phyloP scores from a whole-genome alignment of 805 yeast species.

The Lipomyces sp. region DNA sequence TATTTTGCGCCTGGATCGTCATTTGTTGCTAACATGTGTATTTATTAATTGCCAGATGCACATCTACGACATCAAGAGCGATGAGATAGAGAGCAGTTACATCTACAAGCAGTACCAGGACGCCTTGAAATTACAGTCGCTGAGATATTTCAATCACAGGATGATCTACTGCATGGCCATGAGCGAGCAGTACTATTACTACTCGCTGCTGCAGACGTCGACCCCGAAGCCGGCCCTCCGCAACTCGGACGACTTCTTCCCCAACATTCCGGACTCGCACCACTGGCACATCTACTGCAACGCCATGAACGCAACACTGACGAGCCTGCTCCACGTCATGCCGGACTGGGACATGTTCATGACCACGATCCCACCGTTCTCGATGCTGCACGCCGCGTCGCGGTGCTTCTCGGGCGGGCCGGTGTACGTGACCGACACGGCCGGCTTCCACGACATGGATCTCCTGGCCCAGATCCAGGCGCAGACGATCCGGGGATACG shows the following conservation, averaged over 20 bases:
- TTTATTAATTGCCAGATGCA: no score
- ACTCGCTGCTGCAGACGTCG: slow-evolving; percentile 12
- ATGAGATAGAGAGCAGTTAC: slow-evolving; percentile 24
- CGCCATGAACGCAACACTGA: slow-evolving; percentile 31
- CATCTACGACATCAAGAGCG: slow-evolving; percentile 30
- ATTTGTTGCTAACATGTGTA: no score
- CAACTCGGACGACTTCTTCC: slow-evolving; percentile 37
- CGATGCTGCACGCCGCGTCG: slow-evolving; percentile 34
- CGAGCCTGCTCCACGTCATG: slow-evolving; percentile 29
- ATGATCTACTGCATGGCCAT: slow-evolving; percentile 36
- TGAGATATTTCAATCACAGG: slow-evolving; percentile 29
- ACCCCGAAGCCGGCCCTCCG: slow-evolving; percentile 32
- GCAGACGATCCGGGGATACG: slow-evolving; percentile 17
- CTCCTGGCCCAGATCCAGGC: slow-evolving; percentile 22
- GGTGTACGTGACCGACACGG: slow-evolving; percentile 34
- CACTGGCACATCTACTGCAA: slow-evolving; percentile 36
- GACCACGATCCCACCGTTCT: slow-evolving; percentile 26
- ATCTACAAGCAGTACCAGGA: slow-evolving; percentile 31
- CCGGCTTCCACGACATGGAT: slow-evolving; percentile 29
- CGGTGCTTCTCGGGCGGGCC: slow-evolving; percentile 38
- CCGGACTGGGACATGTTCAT: slow-evolving; percentile 38
- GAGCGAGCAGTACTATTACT: slow-evolving; percentile 31
- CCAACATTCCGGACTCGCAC: slow-evolving; percentile 32
- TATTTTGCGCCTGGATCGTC: no score
- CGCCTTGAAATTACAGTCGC: slow-evolving; percentile 30